phyloP scores from a whole-genome alignment of 129 eudicot species.

The Saussurea involucrata region DNA sequence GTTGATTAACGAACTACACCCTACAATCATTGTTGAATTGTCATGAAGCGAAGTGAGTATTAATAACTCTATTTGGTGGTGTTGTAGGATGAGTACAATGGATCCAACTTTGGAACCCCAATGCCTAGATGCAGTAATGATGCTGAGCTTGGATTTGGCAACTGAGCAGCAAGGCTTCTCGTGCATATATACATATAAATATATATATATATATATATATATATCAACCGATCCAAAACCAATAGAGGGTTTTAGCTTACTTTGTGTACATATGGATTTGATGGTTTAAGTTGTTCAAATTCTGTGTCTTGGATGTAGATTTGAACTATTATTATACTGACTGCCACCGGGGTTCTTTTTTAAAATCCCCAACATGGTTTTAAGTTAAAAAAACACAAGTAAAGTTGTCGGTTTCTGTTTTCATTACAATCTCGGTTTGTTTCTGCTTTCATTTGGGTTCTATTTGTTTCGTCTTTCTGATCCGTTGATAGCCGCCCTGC shows the following conservation, averaged over 20 bases:
- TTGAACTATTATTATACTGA: background rate
- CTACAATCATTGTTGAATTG: background rate
- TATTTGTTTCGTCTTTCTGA: background rate
- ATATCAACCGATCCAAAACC: background rate
- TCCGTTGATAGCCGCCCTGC: too few relatives aligned
- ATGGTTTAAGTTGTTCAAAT: conserved; percentile 8
- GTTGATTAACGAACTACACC: background rate
- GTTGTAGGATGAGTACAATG: conserved; percentile 29
- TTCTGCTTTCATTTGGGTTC: background rate
- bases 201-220: background rate
- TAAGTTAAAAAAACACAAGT: conserved; percentile 13
- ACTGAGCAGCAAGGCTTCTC: conserved; percentile 22
- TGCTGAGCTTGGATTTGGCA: conserved; percentile 24
- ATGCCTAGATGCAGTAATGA: conserved; percentile 18
- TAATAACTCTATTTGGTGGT: background rate
- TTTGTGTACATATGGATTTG: conserved; percentile 28
- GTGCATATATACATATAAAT: conserved; percentile 23
- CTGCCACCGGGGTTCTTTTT: conserved; percentile 12
- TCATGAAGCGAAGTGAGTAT: background rate
- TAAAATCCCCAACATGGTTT: conserved; percentile 12
- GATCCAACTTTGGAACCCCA: conserved; percentile 25
- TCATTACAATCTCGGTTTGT: background rate
- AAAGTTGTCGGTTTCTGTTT: background rate
- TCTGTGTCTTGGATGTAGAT: conserved; percentile 15
- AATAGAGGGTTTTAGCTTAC: conserved; percentile 10